Evolutionary conservation across 164 flowering plant genomes (phyloP).

Genomic region (Nymphaea colorata): DNA sequence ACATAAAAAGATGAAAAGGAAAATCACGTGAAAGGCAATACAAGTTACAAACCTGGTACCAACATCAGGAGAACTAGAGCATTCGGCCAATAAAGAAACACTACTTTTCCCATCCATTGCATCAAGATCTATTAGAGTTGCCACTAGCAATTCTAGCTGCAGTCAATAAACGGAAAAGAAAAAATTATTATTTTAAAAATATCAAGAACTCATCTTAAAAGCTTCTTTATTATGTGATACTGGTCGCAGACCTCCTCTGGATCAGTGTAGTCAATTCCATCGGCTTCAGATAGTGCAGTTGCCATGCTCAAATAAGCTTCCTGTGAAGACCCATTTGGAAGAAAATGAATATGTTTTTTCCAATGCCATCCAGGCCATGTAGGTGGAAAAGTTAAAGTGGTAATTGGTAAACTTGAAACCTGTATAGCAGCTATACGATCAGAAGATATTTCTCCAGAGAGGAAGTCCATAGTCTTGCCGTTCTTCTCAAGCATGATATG

Average conservation of each 20-base stretch:
- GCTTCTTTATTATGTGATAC: neutral
- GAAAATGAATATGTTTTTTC: neutral
- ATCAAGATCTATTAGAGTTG: constrained; percentile 93
- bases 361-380: neutral
- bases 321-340: constrained; percentile 20
- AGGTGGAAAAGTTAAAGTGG: neutral
- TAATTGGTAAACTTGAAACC: constrained; percentile 24
- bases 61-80: constrained; percentile 90
- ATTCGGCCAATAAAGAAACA: constrained; percentile 75
- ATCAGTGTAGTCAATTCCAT: constrained; percentile 88
- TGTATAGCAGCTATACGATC: constrained; percentile 80
- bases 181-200: constrained; percentile 3
- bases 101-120: constrained; percentile 99
- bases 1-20: neutral
- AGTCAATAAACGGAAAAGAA: constrained; percentile 9
- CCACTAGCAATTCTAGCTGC: constrained; percentile 81
- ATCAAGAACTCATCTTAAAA: neutral
- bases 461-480: constrained; percentile 57
- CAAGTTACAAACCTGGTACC: constrained; percentile 47
- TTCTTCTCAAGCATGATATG: constrained; percentile 75
- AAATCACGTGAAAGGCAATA: neutral
- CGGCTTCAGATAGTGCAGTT: constrained; percentile 86
- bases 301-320: constrained; percentile 87
- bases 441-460: constrained; percentile 63
- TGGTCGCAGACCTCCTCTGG: constrained; percentile 73